phyloP scores from a whole-genome alignment of 176 grass and related monocot genomes.

The Canna indica region DNA sequence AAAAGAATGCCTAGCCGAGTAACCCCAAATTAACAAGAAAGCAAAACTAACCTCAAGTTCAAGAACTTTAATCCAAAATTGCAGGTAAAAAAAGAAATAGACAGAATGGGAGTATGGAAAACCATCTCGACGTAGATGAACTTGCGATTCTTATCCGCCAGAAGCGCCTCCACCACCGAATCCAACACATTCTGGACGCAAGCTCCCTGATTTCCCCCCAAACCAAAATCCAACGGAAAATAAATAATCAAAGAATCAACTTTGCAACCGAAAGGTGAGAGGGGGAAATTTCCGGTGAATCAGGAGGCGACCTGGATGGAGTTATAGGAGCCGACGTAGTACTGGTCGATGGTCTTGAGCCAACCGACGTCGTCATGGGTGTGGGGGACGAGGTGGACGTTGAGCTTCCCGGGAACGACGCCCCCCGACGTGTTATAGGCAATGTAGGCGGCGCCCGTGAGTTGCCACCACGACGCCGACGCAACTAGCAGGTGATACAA shows the following conservation, averaged over 20 bases:
- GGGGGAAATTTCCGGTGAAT: neutral
- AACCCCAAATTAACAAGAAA: neutral
- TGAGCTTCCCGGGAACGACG: conserved; percentile 48
- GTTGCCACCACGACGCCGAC: neutral
- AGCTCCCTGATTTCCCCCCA: conserved; percentile 30
- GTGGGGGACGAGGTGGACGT: conserved; percentile 74
- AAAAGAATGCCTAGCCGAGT: conserved; percentile 54
- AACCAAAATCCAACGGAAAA: conserved; percentile 8
- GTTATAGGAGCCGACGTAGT: conserved; percentile 71
- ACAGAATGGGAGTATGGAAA: neutral
- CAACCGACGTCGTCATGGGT: conserved; percentile 75
- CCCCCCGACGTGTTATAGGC: conserved; percentile 80
- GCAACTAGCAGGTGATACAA: neutral
- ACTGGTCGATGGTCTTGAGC: conserved; percentile 84
- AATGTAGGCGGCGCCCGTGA: conserved; percentile 32
- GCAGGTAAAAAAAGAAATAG: neutral
- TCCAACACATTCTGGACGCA: conserved; percentile 89
- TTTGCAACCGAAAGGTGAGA: neutral
- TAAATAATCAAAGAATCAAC: neutral
- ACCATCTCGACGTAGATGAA: conserved; percentile 91
- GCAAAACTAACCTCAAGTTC: neutral
- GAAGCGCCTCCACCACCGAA: conserved; percentile 63
- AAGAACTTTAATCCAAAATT: neutral
- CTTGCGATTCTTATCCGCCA: conserved; percentile 74
- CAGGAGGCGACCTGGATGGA: conserved; percentile 53